Evolutionary conservation across 2,329 filamentous ascomycete species (phyloP), one percentile per base, ranked within the genome.

Genomic region (Elsinoe ampelina): DNA sequence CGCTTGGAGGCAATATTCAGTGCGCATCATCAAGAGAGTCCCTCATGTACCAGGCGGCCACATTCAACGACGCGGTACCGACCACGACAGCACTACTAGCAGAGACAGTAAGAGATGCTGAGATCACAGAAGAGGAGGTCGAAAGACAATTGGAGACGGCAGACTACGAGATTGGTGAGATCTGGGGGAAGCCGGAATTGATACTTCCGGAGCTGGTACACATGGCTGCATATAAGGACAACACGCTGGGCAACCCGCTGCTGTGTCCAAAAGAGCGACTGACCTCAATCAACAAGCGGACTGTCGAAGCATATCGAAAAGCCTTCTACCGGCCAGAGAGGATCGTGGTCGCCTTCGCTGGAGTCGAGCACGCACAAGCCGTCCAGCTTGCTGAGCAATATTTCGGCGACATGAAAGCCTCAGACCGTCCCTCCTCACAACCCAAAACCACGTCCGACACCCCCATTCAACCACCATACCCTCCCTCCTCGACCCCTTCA

Each of bases 31-130:
- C 90, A 1, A 81, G 93, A 62, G 93, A 98, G 73, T 89, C 89
- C 57, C 82, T 98, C 74, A 98, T 98, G 93, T 98, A 98, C 76
- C 93, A 98, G 72, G 89, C 90, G 1, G 93, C 93, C 22, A 96
- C 91, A 30, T 98, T 98, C 81, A 98, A 98, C 76, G 86, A 85
- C 22, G 86, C 89, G 15, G 90, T 98, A 7, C 85, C 88, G 5
- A 83, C 83, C 7, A 89, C 92, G 11, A 82, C 95, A 20, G 89
- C 80, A 30, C 74, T 98, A 15, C 81, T 98, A 39, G 92, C 93
- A 58, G 93, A 98, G 71, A 97, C 93, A 32, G 95, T 98, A 61
- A 86, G 89, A 58, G 82, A 95, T 63, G 89, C 93, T 5, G 72
- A 80, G 57, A 86, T 97, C 63, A 95, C 89, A 7, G 86, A 95